Evolutionary conservation across 139 green algal species (phyloP), one percentile per base, ranked within the genome.

Genomic region (Chlamydomonas sp.): DNA sequence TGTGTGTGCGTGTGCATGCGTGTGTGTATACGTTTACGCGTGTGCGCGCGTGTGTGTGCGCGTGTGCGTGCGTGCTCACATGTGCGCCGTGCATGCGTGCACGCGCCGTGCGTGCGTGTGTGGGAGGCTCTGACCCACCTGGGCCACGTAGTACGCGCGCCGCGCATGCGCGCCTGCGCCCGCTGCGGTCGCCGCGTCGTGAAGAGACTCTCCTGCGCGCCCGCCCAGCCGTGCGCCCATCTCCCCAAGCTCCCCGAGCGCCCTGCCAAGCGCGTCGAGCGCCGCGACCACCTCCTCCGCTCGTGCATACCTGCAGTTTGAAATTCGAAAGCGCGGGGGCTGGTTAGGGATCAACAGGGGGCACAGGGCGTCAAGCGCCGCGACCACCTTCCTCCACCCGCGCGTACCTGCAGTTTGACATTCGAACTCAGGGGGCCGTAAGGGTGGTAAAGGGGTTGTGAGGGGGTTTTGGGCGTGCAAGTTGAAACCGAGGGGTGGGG

Each of bases 261-360:
- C 74, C 35, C 76, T 76, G 35, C 68, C 3, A 13, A 86, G 69
- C 1, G 61, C 36, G 57, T 91, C 82, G 22, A 85, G 72, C 39
- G 85, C 31, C 0, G 85, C 78, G 36, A 87, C 82, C 60, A 90
- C 67, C 20, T 93, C 84, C 74, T 94, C 87, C 30, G 89, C 75
- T 58, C 65, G 59, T 8, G 75, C 82, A 3, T 76, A 54, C 74
- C 74, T 80, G 74, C 35, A 60, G 24, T 16, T 67, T 8, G 13
- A 28, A 67, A 48, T 39, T 39, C 5, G 29, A 67, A 67, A n/a
- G n/a, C n/a, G n/a, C n/a, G n/a, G n/a, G n/a, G n/a, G n/a, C n/a
- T n/a, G n/a, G n/a, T n/a, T n/a, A n/a, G n/a, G n/a, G n/a, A n/a
- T n/a, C n/a, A n/a, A n/a, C n/a, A n/a, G n/a, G n/a, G n/a, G n/a